These are phyloP conservation scores for Hypoxylon sp. DNA, from an alignment of 2,329 filamentous ascomycete species.

Conservation along the genomic window DNA sequence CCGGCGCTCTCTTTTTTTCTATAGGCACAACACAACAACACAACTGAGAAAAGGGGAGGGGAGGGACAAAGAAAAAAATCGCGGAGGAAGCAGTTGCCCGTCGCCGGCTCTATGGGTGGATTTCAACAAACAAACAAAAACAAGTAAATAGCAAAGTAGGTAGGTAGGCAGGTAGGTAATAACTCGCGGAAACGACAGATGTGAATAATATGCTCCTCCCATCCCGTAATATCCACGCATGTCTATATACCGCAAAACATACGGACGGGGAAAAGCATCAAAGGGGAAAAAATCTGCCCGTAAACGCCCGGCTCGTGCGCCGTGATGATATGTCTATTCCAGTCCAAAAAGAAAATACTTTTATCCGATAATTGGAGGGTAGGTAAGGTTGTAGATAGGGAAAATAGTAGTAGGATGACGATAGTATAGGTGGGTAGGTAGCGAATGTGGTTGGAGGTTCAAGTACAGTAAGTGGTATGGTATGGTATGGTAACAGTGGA, in stretches of 20 bases:
- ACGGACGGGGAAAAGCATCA: background rate
- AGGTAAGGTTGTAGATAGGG: slow-evolving; percentile 12
- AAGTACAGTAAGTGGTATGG: slow-evolving; percentile 5
- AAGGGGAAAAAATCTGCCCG: slow-evolving; percentile 6
- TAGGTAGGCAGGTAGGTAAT: background rate
- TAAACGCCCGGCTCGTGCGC: slow-evolving; percentile 34
- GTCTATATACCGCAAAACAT: slow-evolving; percentile 30
- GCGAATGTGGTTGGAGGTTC: too few relatives aligned
- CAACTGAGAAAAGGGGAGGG: slow-evolving; percentile 11
- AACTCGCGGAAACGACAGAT: slow-evolving; percentile 39
- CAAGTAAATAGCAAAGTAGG: background rate
- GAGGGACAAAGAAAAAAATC: slow-evolving; percentile 5
- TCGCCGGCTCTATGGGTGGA: slow-evolving; percentile 36
- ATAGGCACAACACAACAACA: slow-evolving; percentile 22
- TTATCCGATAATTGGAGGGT: slow-evolving; percentile 18
- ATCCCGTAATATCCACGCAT: slow-evolving; percentile 11
- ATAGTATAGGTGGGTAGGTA: background rate
- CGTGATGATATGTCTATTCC: slow-evolving; percentile 36
- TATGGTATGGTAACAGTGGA: background rate
- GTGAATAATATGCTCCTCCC: slow-evolving; percentile 13
- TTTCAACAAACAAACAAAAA: background rate
- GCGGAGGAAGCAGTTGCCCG: slow-evolving; percentile 34
- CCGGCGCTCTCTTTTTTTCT: slow-evolving; percentile 27
- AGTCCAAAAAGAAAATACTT: slow-evolving; percentile 25
- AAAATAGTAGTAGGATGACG: slow-evolving; percentile 1